These are phyloP conservation scores for Solanum rostratum DNA, from an alignment of 257 asterid species.

Conservation along the genomic window DNA sequence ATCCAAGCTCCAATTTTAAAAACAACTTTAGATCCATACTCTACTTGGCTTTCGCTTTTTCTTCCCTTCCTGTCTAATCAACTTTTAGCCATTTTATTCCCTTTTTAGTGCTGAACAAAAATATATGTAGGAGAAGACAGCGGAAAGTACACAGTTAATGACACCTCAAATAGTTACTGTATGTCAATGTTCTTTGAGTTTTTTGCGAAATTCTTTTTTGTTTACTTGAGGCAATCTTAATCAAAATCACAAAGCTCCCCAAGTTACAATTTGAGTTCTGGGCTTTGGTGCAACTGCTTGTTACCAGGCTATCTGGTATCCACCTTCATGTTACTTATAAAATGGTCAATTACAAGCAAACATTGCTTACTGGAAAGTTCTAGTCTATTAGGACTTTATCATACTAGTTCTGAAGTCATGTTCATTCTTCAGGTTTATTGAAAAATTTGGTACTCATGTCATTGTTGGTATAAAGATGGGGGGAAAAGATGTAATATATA, in stretches of 20 bases:
- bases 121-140: background rate
- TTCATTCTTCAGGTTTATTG: conserved; percentile 61
- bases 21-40: background rate
- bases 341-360: background rate
- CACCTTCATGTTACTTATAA: background rate
- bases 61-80: background rate
- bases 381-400: background rate
- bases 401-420: background rate
- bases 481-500: conserved; percentile 81
- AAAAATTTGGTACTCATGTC: conserved; percentile 85
- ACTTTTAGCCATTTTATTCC: background rate
- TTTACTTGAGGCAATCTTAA: background rate
- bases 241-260: background rate
- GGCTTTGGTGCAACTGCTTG: background rate
- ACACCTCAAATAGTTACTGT: background rate
- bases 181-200: background rate
- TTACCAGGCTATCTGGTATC: background rate
- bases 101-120: background rate
- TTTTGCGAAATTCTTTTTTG: background rate
- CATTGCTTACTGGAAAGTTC: background rate
- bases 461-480: conserved; percentile 97
- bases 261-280: background rate
- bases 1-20: background rate
- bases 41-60: background rate
- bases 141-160: background rate